Evolutionary conservation across 2,329 filamentous ascomycete genomes (phyloP).

Genomic region (Clonostachys rosea): DNA sequence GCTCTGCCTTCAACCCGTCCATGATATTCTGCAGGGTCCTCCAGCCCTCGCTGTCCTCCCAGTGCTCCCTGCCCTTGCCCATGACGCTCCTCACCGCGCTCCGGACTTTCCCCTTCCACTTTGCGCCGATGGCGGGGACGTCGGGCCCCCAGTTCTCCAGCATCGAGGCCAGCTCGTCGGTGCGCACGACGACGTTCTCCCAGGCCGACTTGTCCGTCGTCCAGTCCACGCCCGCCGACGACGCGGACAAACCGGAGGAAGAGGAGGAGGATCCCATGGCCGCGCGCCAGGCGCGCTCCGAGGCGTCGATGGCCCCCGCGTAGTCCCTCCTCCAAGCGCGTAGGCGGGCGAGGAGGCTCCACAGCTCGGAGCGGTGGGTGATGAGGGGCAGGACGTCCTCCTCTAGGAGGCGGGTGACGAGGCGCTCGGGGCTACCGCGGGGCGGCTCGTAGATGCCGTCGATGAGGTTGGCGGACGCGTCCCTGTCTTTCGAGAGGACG

Average conservation of each 20-base stretch:
- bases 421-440: slow-evolving; percentile 55
- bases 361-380: slow-evolving; percentile 72
- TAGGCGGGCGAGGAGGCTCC: slow-evolving; percentile 68
- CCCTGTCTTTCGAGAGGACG: slow-evolving; percentile 38
- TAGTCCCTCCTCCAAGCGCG: slow-evolving; percentile 71
- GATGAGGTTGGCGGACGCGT: slow-evolving; percentile 16
- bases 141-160: slow-evolving; percentile 74
- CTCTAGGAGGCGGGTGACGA: slow-evolving; percentile 71
- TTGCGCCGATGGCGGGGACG: slow-evolving; percentile 64
- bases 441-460: slow-evolving; percentile 26
- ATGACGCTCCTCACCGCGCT: slow-evolving; percentile 80
- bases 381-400: slow-evolving; percentile 75
- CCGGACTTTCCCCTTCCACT: slow-evolving; percentile 86
- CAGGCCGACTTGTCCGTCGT: slow-evolving; percentile 58
- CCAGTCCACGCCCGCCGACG: slow-evolving; percentile 20
- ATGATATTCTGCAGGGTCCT: slow-evolving; percentile 50
- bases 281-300: slow-evolving; percentile 83
- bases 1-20: slow-evolving; percentile 42
- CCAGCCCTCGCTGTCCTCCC: slow-evolving; percentile 76
- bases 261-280: slow-evolving; percentile 35
- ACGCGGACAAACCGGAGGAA: not conserved
- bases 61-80: slow-evolving; percentile 74
- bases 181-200: slow-evolving; percentile 70
- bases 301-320: slow-evolving; percentile 69
- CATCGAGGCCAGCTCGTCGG: slow-evolving; percentile 74